These are phyloP conservation scores for Themeda triandra DNA, from an alignment of 176 grass and related monocot species.

Conservation along the genomic window DNA sequence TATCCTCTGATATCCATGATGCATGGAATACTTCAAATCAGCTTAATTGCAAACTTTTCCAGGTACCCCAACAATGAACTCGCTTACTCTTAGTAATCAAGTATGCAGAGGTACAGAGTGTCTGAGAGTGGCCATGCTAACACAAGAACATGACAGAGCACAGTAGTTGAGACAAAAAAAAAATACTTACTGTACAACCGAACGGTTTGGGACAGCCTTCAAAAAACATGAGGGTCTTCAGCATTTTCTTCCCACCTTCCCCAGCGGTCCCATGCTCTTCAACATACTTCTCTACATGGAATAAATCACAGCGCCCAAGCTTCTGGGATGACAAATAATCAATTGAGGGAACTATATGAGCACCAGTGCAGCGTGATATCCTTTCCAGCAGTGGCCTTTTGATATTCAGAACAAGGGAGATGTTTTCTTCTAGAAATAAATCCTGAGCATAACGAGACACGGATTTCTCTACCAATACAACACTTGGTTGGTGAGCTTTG, in stretches of 20 bases:
- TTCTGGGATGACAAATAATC: constrained; percentile 88
- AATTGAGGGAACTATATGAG: constrained; percentile 89
- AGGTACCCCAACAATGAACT: neutral
- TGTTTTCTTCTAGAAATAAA: constrained; percentile 80
- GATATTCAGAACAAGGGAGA: constrained; percentile 95
- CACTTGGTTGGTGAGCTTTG: constrained; percentile 85
- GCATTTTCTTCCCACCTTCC: constrained; percentile 68
- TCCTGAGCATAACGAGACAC: constrained; percentile 94
- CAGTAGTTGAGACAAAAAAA: constrained; percentile 7
- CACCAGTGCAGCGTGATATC: constrained; percentile 91
- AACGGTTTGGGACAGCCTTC: constrained; percentile 93
- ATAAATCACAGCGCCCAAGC: constrained; percentile 84
- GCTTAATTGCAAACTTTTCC: neutral
- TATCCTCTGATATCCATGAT: neutral
- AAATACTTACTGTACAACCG: constrained; percentile 92
- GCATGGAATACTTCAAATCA: neutral
- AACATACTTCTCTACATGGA: constrained; percentile 93
- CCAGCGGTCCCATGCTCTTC: constrained; percentile 86
- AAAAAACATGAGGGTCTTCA: constrained; percentile 99
- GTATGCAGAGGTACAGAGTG: neutral
- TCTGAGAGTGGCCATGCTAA: neutral
- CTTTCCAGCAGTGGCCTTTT: constrained; percentile 90
- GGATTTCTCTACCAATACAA: constrained; percentile 94
- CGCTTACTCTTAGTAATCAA: neutral
- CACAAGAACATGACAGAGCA: neutral